Base-by-base conservation (phyloP, 179 eudicot species). In the Amaranthus tricolor region DNA sequence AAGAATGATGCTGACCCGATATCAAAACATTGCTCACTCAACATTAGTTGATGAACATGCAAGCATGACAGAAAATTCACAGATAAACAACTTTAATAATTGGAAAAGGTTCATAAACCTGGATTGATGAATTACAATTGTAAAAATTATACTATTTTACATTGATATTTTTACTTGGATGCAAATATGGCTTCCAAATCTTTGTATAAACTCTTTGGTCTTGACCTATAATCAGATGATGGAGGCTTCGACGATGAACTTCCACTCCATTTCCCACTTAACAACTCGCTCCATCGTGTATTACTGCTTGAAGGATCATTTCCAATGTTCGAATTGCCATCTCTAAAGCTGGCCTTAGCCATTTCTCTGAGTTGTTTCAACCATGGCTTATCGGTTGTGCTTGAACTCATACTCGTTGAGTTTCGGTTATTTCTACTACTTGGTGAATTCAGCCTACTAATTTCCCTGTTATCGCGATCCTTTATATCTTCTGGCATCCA, bases 171-270 rank as follows among this genome's bases (percentile, higher is more conserved):
- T 72, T 73, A 73, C 48, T 78, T 88, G 50, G 91, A 85, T 59
- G 98, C 97, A 85, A 94, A 94, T 73, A 94, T 94, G 79, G 84
- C 90, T 84, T 94, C 97, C 79, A 94, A 68, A 86, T 92, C 97
- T 79, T 85, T 88, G 75, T 87, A 77, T 88, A 93, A 84, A 49
- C 81, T 84, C 67, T 66, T 89, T 0, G 97, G 85, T 62, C 82
- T 88, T 3, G 93, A 71, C 81, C 88, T 93, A 52, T n/a, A 78
- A 68, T 94, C 98, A 0, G 67, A 63, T 5, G 91, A 81, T 5
- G 93, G 79, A 50, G 81, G 76, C 56, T 70, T 79, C 12, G 98
- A 81, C 13, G 98, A 81, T n/a, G 96, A 82, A 75, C 93, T 93
- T 44, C 88, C 89, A 66, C 97, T 93, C 81, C 77, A 77, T 78